Evolutionary conservation across 2,329 filamentous ascomycete genomes (phyloP).

Genomic region (Onygenales sp.): DNA sequence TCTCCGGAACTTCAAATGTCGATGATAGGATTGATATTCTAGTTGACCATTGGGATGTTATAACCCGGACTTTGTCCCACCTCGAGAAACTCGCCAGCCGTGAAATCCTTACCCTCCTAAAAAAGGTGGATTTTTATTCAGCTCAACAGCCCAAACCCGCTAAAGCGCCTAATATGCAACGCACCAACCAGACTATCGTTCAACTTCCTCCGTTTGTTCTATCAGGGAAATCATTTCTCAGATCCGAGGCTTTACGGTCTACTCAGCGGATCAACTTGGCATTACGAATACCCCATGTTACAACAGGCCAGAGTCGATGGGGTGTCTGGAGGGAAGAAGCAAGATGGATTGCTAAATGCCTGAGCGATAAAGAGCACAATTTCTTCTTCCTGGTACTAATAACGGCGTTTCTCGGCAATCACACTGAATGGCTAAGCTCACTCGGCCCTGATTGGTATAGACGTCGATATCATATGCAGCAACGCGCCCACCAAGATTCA

Average conservation of each 20-base stretch:
- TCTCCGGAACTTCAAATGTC: constrained; percentile 37
- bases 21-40: constrained; percentile 48
- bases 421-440: constrained; percentile 50
- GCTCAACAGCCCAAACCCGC: constrained; percentile 33
- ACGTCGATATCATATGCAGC: constrained; percentile 42
- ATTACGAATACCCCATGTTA: constrained; percentile 47
- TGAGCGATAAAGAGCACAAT: constrained; percentile 47
- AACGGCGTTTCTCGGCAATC: constrained; percentile 50
- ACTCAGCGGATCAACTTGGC: constrained; percentile 44
- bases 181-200: constrained; percentile 39
- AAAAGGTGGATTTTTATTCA: constrained; percentile 35
- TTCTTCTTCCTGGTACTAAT: constrained; percentile 51
- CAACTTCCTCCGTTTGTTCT: constrained; percentile 43
- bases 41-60: constrained; percentile 51
- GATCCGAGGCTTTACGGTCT: constrained; percentile 37
- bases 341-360: constrained; percentile 45
- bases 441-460: constrained; percentile 47
- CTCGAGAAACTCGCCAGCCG: constrained; percentile 44
- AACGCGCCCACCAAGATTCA: constrained; percentile 38
- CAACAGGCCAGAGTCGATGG: constrained; percentile 51
- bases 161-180: constrained; percentile 39
- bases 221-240: constrained; percentile 34
- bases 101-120: constrained; percentile 43
- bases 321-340: constrained; percentile 54
- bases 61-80: constrained; percentile 45